These are phyloP conservation scores for Boletus barrowsii DNA, from an alignment of 768 basidiomycete genomes.

Conservation along the genomic window DNA sequence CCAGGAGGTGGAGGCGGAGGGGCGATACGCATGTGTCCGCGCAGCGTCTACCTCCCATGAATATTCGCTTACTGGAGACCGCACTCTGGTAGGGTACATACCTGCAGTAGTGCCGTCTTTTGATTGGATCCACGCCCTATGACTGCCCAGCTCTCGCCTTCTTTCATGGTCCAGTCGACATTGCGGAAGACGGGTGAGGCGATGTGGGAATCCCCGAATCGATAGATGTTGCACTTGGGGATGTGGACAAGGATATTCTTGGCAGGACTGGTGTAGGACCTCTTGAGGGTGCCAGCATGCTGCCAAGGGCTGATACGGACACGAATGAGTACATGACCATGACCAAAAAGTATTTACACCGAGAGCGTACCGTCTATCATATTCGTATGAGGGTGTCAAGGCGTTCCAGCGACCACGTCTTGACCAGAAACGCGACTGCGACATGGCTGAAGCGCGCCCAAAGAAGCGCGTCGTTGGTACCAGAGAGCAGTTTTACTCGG, in stretches of 20 bases:
- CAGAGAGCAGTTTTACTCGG: background rate
- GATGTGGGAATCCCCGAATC: slow-evolving; percentile 53
- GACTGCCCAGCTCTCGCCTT: slow-evolving; percentile 73
- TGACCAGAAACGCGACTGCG: background rate
- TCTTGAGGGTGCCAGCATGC: background rate
- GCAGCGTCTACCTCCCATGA: slow-evolving; percentile 50
- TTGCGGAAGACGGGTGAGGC: slow-evolving; percentile 48
- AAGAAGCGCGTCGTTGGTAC: background rate
- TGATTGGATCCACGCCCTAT: slow-evolving; percentile 63
- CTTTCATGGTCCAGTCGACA: slow-evolving; percentile 56
- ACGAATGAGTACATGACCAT: background rate
- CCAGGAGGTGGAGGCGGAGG: slow-evolving; percentile 58
- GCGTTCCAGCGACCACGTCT: background rate
- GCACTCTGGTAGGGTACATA: slow-evolving; percentile 21
- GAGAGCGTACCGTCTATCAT: background rate
- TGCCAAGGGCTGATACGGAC: background rate
- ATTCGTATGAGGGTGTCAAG: background rate
- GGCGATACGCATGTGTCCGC: slow-evolving; percentile 67
- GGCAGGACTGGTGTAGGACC: slow-evolving; percentile 3
- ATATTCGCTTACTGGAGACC: background rate
- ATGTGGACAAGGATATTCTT: slow-evolving; percentile 36
- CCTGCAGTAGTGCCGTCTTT: slow-evolving; percentile 64
- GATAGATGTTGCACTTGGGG: slow-evolving; percentile 50
- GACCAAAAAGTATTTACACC: too few relatives aligned
- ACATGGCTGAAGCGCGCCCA: background rate